Conservation (phyloP, 2,329 filamentous ascomycete species). For the Aspergillus bombycis region DNA sequence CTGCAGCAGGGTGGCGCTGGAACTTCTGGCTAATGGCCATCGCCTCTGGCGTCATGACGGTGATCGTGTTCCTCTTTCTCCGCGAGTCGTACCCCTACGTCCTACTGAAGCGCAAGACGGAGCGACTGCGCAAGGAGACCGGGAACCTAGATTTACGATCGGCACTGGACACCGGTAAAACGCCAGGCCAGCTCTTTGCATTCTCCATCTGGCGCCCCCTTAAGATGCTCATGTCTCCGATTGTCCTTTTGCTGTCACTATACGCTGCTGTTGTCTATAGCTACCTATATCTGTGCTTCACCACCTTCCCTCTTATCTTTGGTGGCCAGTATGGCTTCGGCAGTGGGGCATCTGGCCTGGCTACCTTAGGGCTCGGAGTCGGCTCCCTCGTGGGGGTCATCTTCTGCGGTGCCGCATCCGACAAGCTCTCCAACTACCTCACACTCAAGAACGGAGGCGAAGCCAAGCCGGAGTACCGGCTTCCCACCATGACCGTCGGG, state of each 20-base stretch:
- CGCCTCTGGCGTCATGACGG: background rate
- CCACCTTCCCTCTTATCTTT: no score
- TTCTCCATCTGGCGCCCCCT: background rate
- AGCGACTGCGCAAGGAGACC: background rate
- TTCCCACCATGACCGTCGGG: background rate
- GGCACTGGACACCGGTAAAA: background rate
- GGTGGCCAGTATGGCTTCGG: no score
- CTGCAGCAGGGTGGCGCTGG: background rate
- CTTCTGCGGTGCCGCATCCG: background rate
- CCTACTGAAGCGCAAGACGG: background rate
- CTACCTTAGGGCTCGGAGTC: no score
- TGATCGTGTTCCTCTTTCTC: background rate
- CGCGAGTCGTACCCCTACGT: background rate
- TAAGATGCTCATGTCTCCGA: background rate
- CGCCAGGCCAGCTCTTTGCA: background rate
- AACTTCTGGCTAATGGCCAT: background rate
- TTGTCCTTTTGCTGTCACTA: no score
- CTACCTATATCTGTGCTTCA: no score
- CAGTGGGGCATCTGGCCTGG: no score
- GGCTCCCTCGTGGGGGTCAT: background rate
- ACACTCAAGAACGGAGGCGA: background rate
- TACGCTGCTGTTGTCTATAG: no score
- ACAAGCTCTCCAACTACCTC: background rate
- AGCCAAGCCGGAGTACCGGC: background rate
- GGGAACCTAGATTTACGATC: background rate